phyloP scores from a whole-genome alignment of 805 yeast genomes.

The Wickerhamomyces xylosicus region DNA sequence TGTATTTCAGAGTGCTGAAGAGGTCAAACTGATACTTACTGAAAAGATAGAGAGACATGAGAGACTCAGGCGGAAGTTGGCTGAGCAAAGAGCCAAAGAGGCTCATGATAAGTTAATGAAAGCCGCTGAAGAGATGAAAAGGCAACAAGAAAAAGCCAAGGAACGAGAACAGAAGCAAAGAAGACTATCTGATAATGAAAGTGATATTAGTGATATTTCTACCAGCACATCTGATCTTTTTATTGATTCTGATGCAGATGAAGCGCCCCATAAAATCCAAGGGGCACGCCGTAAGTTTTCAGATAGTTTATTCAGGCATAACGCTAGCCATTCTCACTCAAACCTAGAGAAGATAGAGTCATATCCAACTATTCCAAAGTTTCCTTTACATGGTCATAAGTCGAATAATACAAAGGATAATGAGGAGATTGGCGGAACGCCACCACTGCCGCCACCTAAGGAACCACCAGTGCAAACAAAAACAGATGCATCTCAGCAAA shows the following conservation, averaged over 20 bases:
- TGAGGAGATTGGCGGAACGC: not conserved
- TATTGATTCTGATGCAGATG: not conserved
- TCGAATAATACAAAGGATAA: not conserved
- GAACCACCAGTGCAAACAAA: not conserved
- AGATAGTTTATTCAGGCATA: not conserved
- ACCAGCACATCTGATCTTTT: not conserved
- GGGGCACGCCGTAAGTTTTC: not conserved
- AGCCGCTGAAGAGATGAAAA: conserved; percentile 1
- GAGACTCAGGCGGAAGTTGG: conserved; percentile 13
- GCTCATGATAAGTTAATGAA: conserved; percentile 9
- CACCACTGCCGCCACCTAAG: conserved; percentile 4
- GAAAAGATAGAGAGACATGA: conserved; percentile 21
- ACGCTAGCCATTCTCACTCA: not conserved
- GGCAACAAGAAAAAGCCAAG: not conserved
- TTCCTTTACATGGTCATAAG: not conserved
- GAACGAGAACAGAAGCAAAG: not conserved
- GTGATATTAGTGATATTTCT: not conserved
- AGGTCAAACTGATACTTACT: conserved; percentile 20
- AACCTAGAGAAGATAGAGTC: not conserved
- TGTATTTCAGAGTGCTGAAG: conserved; percentile 16
- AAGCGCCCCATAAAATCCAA: not conserved
- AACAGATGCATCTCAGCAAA: no score
- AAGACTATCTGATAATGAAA: not conserved
- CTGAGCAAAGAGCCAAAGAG: conserved; percentile 18
- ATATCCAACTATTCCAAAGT: not conserved